Percentiles rank a stretch among this genome's conserved stretches.
Evolutionary conservation across 2,329 filamentous ascomycete genomes (phyloP).

Genomic region (Aspergillus hiratsukae): DNA sequence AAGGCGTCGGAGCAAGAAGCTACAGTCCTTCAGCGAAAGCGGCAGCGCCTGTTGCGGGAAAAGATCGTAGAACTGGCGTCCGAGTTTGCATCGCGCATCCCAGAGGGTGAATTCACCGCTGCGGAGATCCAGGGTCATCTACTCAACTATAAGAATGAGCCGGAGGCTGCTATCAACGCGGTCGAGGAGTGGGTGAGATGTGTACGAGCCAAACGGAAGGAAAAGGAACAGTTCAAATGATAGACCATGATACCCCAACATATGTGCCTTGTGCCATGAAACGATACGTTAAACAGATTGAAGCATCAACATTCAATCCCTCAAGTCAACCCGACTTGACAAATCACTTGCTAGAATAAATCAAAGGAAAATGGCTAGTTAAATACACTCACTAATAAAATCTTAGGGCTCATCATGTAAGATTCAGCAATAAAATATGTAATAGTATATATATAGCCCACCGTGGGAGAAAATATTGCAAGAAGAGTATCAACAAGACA

Average conservation of each 20-base stretch:
- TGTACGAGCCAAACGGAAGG: slow-evolving; percentile 22
- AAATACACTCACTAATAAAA: background rate
- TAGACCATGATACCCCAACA: background rate
- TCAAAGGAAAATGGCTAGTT: no score
- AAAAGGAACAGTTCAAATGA: slow-evolving; percentile 6
- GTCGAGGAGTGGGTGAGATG: slow-evolving; percentile 28
- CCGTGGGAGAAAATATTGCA: background rate
- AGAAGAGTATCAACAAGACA: background rate
- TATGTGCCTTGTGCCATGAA: background rate
- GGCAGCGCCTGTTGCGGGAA: slow-evolving; percentile 10
- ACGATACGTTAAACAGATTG: background rate
- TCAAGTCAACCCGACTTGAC: no score
- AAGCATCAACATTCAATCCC: no score
- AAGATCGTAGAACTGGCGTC: slow-evolving; percentile 22
- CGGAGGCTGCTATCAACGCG: slow-evolving; percentile 27
- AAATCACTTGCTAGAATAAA: no score
- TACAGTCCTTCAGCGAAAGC: background rate
- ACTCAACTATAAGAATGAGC: slow-evolving; percentile 31
- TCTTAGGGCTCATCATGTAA: background rate
- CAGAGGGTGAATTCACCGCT: slow-evolving; percentile 32
- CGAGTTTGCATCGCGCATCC: slow-evolving; percentile 30
- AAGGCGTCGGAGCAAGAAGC: background rate
- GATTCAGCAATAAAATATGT: background rate
- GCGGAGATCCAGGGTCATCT: slow-evolving; percentile 42
- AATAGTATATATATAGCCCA: background rate